phyloP scores from a whole-genome alignment of 2,329 filamentous ascomycete genomes.

The Pestalotiopsis sp. region DNA sequence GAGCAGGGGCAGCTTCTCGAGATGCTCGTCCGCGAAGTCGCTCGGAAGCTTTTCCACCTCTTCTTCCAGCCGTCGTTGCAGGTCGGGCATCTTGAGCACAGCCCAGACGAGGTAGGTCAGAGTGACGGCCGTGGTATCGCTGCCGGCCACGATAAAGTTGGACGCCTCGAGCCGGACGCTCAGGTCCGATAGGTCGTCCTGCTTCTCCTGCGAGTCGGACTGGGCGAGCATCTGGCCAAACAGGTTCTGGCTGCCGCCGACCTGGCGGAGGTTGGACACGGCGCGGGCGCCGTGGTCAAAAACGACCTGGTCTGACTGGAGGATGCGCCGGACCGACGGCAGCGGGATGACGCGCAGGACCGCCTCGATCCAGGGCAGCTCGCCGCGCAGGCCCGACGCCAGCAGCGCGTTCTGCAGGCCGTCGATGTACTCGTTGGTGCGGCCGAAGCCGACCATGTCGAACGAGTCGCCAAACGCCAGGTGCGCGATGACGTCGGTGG shows the following conservation, averaged over 20 bases:
- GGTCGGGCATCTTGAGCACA: constrained; percentile 14
- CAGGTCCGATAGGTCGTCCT: neutral
- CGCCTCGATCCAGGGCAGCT: neutral
- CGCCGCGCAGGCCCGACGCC: neutral
- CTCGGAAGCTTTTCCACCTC: constrained; percentile 23
- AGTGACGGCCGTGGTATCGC: constrained; percentile 42
- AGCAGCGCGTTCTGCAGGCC: constrained; percentile 35
- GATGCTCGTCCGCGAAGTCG: constrained; percentile 30
- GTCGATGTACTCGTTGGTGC: constrained; percentile 45
- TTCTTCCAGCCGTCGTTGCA: constrained; percentile 21
- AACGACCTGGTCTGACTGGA: constrained; percentile 2
- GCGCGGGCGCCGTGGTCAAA: neutral
- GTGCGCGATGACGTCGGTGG: constrained; percentile 57
- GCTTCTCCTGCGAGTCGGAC: neutral
- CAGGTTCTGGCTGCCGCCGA: neutral
- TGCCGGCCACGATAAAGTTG: constrained; percentile 39
- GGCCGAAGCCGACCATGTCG: constrained; percentile 49
- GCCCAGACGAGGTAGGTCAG: constrained; percentile 41
- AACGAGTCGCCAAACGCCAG: constrained; percentile 59
- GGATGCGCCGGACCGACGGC: neutral
- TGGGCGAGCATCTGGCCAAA: constrained; percentile 10
- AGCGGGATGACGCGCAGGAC: neutral
- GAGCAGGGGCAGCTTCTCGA: constrained; percentile 37
- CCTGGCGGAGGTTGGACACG: neutral
- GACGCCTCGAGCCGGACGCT: neutral